A percentile compares a stretch with the other conserved stretches of the same genome.
Evolutionary conservation across 805 yeast species (phyloP).

Genomic region (Ogataea haglerorum): DNA sequence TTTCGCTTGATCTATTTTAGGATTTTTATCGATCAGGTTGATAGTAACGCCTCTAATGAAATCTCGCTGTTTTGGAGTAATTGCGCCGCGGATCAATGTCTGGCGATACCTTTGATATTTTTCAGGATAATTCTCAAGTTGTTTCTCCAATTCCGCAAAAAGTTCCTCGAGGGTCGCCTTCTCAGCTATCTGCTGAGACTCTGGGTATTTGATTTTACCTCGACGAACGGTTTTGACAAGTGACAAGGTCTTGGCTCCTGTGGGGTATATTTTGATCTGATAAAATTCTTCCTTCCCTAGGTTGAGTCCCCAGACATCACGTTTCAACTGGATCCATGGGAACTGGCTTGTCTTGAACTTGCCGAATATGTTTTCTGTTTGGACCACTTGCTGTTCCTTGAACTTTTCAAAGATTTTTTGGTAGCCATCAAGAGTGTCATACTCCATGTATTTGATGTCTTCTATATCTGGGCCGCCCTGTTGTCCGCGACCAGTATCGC

Average conservation of each 20-base stretch:
- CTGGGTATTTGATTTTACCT: constrained; percentile 17
- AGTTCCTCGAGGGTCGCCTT: constrained; percentile 18
- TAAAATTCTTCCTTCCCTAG: constrained; percentile 17
- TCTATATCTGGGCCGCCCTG: not conserved
- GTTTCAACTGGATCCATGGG: constrained; percentile 21
- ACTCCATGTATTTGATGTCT: constrained; percentile 27
- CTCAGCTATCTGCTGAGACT: constrained; percentile 8
- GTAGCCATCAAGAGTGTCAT: constrained; percentile 28
- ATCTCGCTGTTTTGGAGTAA: constrained; percentile 24
- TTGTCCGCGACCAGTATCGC: constrained; percentile 1
- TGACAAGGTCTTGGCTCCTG: constrained; percentile 8
- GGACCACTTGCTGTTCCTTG: constrained; percentile 7
- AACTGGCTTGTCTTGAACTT: constrained; percentile 13
- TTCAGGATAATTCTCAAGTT: constrained; percentile 1
- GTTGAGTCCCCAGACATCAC: constrained; percentile 23
- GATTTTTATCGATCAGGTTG: constrained; percentile 18
- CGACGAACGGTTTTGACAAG: constrained; percentile 11
- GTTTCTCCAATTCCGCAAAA: constrained; percentile 16
- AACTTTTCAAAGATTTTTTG: constrained; percentile 24
- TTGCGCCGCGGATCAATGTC: constrained; percentile 13
- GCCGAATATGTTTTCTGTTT: constrained; percentile 12
- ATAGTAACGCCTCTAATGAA: constrained; percentile 18
- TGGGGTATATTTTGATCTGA: constrained; percentile 19
- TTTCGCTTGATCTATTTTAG: constrained; percentile 20
- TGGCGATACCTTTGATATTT: too few relatives aligned